Base-by-base conservation (phyloP, 352 stramenopile genomes). In the Phytophthora crassamura region DNA sequence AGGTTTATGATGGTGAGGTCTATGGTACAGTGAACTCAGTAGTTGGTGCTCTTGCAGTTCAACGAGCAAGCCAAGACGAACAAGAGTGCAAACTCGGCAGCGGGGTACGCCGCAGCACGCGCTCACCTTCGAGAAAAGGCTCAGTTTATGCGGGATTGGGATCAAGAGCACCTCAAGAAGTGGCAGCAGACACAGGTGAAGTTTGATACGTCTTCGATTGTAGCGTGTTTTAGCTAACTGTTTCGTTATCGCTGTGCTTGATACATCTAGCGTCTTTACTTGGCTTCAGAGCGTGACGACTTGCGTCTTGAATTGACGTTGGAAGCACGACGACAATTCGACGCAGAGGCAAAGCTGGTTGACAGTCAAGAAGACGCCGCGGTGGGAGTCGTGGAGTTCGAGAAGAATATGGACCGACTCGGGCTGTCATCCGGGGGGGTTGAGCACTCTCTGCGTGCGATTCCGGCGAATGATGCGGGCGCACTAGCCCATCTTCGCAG, bases 321-420 rank as follows among this genome's bases (percentile, higher is more conserved):
- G 9, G 72, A 83, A 57, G 79, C 82, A 56, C 66, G 78, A 25
- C 62, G 63, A 16, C 72, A 76, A 8, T 64, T 90, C 2, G 60
- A 67, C 18, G 45, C 72, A 0, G 61, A 78, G 30, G 30, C 41
- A 8, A 71, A 63, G 25, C 58, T 82, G 16, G 43, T 55, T 20
- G 45, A 56, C 10, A 80, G 72, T 10, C 71, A 82, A 25, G 42
- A 59, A 38, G 84, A 91, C 51, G 74, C 75, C 8, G 40, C 28
- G n/a, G 53, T 68, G 34, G 81, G 84, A 0, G 76, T 91, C 22
- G 59, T 64, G 3, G 56, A 72, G 10, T 93, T 93, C 43, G 82
- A 93, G 38, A 80, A 74, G 41, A 91, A 90, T 38, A 78, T 90
- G 67, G 80, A 70, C 25, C 72, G 82, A 0, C 77, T 93, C 5